Evolutionary conservation across 495 filamentous ascomycete genomes (phyloP).

Genomic region (Lichina pygmaea): DNA sequence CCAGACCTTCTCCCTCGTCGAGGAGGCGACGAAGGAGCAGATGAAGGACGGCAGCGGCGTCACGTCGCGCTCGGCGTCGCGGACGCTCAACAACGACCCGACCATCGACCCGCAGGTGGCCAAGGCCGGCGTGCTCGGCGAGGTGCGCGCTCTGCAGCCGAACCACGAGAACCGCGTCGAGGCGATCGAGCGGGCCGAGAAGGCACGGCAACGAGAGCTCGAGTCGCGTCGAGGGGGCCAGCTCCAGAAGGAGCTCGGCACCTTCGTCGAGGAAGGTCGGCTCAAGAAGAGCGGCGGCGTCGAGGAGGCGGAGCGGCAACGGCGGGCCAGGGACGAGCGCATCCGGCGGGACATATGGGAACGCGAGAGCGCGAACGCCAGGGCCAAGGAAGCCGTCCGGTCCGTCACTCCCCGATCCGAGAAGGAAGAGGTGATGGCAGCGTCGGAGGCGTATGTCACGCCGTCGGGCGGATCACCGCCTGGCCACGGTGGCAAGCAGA

Average conservation of each 20-base stretch:
- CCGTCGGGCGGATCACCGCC: too few species aligned
- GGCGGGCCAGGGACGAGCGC: constrained; percentile 67
- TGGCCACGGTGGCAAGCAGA: too few species aligned
- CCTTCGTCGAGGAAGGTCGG: constrained; percentile 74
- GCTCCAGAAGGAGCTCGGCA: constrained; percentile 67
- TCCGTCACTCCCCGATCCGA: too few species aligned
- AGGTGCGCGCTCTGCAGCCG: constrained; percentile 73
- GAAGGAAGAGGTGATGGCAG: too few species aligned
- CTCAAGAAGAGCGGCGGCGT: constrained; percentile 88
- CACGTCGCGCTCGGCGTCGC: constrained; percentile 24
- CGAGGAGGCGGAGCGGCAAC: constrained; percentile 71
- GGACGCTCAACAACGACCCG: constrained; percentile 27
- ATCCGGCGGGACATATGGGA: constrained; percentile 72
- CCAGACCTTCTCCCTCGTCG: constrained; percentile 79
- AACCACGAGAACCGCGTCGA: constrained; percentile 84
- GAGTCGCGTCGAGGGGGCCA: constrained; percentile 49
- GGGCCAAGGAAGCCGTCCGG: background rate
- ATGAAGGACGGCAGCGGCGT: constrained; percentile 27
- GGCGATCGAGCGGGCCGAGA: constrained; percentile 87
- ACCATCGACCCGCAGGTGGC: constrained; percentile 48
- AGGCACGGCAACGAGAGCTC: constrained; percentile 62
- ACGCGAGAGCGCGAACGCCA: constrained; percentile 19
- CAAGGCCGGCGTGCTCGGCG: constrained; percentile 74
- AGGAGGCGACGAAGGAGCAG: constrained; percentile 90
- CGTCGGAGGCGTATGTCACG: too few species aligned